Conservation (phyloP, 345 rosid species). For the Citrus cavaleriei region DNA sequence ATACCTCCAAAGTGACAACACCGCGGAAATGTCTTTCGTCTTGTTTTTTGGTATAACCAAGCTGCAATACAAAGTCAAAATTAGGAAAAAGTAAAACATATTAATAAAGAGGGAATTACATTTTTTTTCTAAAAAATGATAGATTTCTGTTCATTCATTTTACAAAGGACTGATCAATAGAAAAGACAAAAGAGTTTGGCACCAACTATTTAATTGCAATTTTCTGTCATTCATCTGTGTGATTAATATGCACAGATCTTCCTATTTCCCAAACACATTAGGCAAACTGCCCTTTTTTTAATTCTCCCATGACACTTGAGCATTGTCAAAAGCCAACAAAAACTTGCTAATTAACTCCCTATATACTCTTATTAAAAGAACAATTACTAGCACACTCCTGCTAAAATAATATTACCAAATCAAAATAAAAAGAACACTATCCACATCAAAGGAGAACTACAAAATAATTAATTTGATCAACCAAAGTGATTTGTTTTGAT, state of each 20-base stretch:
- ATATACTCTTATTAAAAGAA: not conserved
- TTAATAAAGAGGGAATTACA: not conserved
- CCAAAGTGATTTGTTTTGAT: not conserved
- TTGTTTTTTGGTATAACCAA: conserved; percentile 94
- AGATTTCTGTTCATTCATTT: not conserved
- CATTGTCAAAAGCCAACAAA: not conserved
- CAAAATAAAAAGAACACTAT: not conserved
- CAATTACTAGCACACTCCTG: not conserved
- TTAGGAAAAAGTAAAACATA: not conserved
- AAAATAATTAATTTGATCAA: not conserved
- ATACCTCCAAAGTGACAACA: conserved; percentile 91
- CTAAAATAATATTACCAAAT: not conserved
- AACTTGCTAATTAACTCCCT: not conserved
- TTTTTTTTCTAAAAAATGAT: not conserved
- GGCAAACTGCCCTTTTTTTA: not conserved
- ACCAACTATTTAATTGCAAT: not conserved
- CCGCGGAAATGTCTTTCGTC: conserved; percentile 96
- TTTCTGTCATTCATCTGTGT: not conserved
- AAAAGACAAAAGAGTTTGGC: not conserved
- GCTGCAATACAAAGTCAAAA: conserved; percentile 44
- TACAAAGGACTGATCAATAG: not conserved
- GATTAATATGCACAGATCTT: not conserved
- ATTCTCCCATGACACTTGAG: not conserved
- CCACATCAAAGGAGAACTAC: not conserved
- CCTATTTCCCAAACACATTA: not conserved